A percentile compares a stretch with the other conserved stretches of the same genome.
These are phyloP conservation scores for Magnusiomyces tetraspermus DNA, from an alignment of 1,139 yeast species.

Conservation along the genomic window DNA sequence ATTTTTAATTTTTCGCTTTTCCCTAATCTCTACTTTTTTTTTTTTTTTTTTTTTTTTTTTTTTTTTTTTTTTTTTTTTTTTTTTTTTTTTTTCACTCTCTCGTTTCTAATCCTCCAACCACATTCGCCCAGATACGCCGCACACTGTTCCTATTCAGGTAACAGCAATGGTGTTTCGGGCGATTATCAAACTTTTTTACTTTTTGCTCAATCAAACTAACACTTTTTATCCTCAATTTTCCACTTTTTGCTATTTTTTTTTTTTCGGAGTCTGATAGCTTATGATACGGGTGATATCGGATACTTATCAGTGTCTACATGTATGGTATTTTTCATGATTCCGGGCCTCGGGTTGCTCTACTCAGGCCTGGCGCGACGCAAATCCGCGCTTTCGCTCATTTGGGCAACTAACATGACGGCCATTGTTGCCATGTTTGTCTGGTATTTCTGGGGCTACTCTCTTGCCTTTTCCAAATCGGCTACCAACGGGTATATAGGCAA, in stretches of 20 bases:
- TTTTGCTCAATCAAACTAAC: too few species aligned
- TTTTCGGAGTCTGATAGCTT: neutral
- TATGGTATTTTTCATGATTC: constrained; percentile 83
- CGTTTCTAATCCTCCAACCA: too few species aligned
- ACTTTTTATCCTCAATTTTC: neutral
- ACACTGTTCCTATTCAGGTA: too few species aligned
- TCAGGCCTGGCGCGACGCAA: constrained; percentile 90
- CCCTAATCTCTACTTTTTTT: neutral
- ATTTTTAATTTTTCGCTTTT: too few species aligned
- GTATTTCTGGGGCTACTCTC: constrained; percentile 97
- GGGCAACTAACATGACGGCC: constrained; percentile 69
- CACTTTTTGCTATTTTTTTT: too few species aligned
- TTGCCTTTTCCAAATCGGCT: constrained; percentile 73
- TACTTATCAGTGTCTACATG: constrained; percentile 50
- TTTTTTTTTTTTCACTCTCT: too few species aligned
- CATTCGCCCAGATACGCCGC: too few species aligned
- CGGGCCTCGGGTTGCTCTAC: constrained; percentile 87
- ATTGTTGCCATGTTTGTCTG: constrained; percentile 81
- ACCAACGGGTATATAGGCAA: constrained; percentile 81
- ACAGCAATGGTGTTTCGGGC: too few species aligned
- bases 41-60: too few species aligned
- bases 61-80: too few species aligned
- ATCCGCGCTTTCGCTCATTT: constrained; percentile 80
- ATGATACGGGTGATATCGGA: constrained; percentile 43
- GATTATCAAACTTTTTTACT: too few species aligned